These are phyloP conservation scores for Neoboletus brunneissimus DNA, from an alignment of 768 basidiomycete species.

Conservation along the genomic window DNA sequence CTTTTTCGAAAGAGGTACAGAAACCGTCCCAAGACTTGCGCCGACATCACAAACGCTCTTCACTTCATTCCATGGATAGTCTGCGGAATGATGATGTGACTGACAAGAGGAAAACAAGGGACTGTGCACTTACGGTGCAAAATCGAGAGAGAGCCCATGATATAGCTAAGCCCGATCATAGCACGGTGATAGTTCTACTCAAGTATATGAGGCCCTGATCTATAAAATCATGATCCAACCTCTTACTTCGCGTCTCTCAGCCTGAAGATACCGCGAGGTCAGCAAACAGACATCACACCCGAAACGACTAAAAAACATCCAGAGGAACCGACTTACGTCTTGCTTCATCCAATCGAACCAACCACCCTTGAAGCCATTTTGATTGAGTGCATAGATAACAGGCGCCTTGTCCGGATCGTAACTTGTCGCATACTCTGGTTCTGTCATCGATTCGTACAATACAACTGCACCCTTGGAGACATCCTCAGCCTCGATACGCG, in stretches of 20 bases:
- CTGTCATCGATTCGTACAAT: conserved; percentile 26
- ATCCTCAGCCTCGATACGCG: conserved; percentile 8
- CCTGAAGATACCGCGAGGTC: conserved; percentile 2
- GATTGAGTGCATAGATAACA: conserved; percentile 18
- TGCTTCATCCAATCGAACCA: conserved; percentile 25
- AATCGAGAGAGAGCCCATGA: conserved; percentile 25
- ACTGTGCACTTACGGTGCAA: conserved; percentile 18
- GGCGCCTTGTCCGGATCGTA: conserved; percentile 22
- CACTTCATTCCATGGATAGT: conserved; percentile 26
- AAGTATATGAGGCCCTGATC: background rate
- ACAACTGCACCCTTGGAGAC: conserved; percentile 10
- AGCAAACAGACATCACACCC: background rate
- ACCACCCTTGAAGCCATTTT: conserved; percentile 12
- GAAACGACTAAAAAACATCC: background rate
- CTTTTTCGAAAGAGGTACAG: conserved; percentile 25
- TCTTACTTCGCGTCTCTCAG: conserved; percentile 15
- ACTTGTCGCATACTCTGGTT: conserved; percentile 25
- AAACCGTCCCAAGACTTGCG: conserved; percentile 29
- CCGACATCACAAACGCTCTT: conserved; percentile 30
- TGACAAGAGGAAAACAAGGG: background rate
- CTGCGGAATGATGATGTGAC: conserved; percentile 1
- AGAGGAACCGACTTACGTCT: conserved; percentile 14
- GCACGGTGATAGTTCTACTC: conserved; percentile 22
- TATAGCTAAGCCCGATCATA: conserved; percentile 19
- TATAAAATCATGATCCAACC: background rate